phyloP scores from a whole-genome alignment of 108 stramenopile species.

The Nitzschia inconspicua region DNA sequence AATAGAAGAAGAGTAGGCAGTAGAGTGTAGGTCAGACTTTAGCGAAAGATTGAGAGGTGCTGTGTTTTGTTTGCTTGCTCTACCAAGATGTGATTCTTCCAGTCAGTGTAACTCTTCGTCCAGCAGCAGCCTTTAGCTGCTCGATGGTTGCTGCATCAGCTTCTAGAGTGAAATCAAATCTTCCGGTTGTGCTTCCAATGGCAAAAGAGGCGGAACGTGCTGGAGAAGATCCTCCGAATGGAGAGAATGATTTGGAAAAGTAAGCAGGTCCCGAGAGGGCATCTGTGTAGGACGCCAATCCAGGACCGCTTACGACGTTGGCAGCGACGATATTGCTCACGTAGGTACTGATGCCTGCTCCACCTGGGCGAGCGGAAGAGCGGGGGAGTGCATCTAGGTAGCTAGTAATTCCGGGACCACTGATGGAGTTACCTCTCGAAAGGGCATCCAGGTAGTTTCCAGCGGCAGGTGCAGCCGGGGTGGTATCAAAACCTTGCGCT shows the following conservation, averaged over 20 bases:
- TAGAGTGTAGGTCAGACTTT: no score
- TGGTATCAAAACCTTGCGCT: not conserved
- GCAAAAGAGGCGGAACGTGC: not conserved
- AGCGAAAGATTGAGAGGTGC: no score
- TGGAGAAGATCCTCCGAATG: not conserved
- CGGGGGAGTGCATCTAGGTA: constrained; percentile 21
- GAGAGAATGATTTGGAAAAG: constrained; percentile 16
- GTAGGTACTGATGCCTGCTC: constrained; percentile 22
- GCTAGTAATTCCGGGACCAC: constrained; percentile 27
- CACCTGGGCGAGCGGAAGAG: constrained; percentile 3
- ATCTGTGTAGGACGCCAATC: constrained; percentile 24
- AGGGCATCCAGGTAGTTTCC: constrained; percentile 23
- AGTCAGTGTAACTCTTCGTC: constrained; percentile 12
- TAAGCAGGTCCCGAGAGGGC: constrained; percentile 7
- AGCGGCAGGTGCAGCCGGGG: constrained; percentile 2
- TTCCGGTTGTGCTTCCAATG: constrained; percentile 1
- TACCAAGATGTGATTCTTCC: constrained; percentile 5
- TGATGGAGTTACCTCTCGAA: not conserved
- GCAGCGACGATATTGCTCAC: constrained; percentile 3
- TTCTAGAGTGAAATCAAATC: constrained; percentile 10
- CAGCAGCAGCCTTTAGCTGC: constrained; percentile 13
- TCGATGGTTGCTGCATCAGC: constrained; percentile 17
- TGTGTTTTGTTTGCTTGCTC: no score
- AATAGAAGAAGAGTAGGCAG: no score
- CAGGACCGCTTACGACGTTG: constrained; percentile 7